A percentile compares a stretch with the other conserved stretches of the same genome.
Conservation (phyloP, 179 eudicot genomes). For the Spergularia azorica region DNA sequence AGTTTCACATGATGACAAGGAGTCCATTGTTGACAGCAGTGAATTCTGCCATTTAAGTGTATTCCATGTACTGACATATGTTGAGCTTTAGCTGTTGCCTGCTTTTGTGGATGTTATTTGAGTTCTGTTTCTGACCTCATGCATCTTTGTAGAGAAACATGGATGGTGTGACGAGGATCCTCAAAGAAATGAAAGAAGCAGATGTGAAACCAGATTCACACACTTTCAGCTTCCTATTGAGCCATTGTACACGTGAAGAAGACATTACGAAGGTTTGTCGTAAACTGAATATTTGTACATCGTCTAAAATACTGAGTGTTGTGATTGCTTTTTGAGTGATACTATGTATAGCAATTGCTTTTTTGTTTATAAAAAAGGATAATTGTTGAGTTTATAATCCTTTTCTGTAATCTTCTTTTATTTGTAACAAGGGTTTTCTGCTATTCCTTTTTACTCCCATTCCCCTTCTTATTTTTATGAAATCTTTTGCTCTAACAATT, state of each 20-base stretch:
- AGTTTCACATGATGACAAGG: background rate
- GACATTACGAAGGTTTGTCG: slow-evolving; percentile 49
- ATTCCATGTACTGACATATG: background rate
- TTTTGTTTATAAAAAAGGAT: background rate
- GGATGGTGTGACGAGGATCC: slow-evolving; percentile 49
- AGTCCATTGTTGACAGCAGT: background rate
- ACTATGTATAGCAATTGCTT: background rate
- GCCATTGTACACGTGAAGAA: slow-evolving; percentile 54
- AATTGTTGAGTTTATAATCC: background rate
- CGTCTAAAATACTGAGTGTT: background rate
- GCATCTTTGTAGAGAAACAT: slow-evolving; percentile 64
- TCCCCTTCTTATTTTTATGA: background rate
- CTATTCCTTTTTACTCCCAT: background rate
- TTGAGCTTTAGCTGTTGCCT: background rate
- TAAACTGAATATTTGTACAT: background rate
- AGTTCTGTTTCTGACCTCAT: slow-evolving; percentile 6
- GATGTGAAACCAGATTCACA: slow-evolving; percentile 72
- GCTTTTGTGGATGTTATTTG: background rate
- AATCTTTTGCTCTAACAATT: background rate
- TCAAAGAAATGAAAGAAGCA: slow-evolving; percentile 70
- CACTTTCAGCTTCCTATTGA: slow-evolving; percentile 75
- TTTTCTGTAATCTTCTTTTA: background rate
- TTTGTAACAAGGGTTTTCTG: background rate
- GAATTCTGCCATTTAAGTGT: background rate
- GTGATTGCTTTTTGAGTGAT: slow-evolving; percentile 8